Base-by-base conservation (phyloP, 2,329 filamentous ascomycete genomes). In the Trichophyton schoenleinii region DNA sequence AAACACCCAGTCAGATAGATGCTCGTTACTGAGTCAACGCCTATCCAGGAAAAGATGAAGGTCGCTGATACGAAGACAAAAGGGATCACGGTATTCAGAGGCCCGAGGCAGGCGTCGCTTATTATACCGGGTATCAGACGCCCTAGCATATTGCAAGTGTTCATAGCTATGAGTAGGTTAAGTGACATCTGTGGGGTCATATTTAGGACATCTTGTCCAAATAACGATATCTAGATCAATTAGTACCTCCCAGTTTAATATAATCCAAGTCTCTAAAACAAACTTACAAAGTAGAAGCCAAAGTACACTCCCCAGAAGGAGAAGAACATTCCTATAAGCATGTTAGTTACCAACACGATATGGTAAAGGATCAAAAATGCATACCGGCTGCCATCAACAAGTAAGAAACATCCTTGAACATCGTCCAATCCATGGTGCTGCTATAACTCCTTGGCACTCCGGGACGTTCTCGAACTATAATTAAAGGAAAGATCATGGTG, bases 21-120 rank as follows among this genome's bases (percentile, higher is more conserved):
- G 52, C 48, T 58, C 25, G 59, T 57, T 55, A 57, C 36, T 38
- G 58, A 66, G 11, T 59, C 71, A 3, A 74, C 73, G 15, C 70
- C 67, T 9, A 77, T 73, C 82, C 82, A 84, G 48, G 79, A 64
- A 44, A 79, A 76, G 67, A 80, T 76, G 3, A 83, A 69, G 11
- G 78, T 70, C 25, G 74, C 76, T 0, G 76, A 76, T 42, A 83
- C 77, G 3, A 83, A 71, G 1, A 75, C 67, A 0, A 63, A 64
- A 0, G 72, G 69, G 8, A 72, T 70, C 41, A 71, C 68, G 2
- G 71, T 73, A 44, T 72, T 72, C 2, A 74, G 65, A 0, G 73
- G 69, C 4, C 71, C 70, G 59, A 71, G 66, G 62, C 66, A 69
- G 31, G 44, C 48, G 62, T 72, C 68, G 38, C 66, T 68, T 60